Evolutionary conservation across 495 filamentous ascomycete species (phyloP).

Genomic region (Podospora anserina): DNA sequence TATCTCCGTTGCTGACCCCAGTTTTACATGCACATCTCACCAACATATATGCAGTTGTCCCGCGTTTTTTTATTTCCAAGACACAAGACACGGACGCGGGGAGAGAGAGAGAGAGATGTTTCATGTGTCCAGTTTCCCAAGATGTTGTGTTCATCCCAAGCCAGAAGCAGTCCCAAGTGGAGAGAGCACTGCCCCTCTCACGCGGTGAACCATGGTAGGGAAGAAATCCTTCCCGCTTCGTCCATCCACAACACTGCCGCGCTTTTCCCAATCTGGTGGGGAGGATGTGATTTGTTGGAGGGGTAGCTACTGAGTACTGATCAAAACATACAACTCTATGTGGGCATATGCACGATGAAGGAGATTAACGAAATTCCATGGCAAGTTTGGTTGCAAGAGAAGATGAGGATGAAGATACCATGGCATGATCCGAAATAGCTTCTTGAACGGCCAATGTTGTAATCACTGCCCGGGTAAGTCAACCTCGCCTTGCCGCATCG

Average conservation of each 20-base stretch:
- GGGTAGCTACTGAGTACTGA: background rate
- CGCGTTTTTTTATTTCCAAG: background rate
- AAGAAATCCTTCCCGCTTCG: background rate
- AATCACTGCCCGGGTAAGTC: background rate
- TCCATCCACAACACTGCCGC: background rate
- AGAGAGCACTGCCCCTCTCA: background rate
- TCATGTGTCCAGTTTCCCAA: background rate
- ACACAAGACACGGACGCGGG: background rate
- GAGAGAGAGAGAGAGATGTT: background rate
- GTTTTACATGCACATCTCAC: background rate
- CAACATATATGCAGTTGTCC: background rate
- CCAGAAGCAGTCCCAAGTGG: background rate
- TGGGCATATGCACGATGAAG: background rate
- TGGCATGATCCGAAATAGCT: background rate
- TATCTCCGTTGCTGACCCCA: background rate
- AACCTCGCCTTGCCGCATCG: background rate
- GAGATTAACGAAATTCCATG: background rate
- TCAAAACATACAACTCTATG: background rate
- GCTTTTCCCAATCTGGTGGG: background rate
- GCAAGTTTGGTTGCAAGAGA: too few relatives aligned
- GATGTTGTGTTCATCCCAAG: background rate
- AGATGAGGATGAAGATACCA: too few relatives aligned
- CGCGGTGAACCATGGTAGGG: background rate
- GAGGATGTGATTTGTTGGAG: background rate
- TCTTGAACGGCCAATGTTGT: background rate